A percentile compares a stretch with the other conserved stretches of the same genome.
Evolutionary conservation across 2,329 filamentous ascomycete species (phyloP).

Genomic region (Colletotrichum sp.): DNA sequence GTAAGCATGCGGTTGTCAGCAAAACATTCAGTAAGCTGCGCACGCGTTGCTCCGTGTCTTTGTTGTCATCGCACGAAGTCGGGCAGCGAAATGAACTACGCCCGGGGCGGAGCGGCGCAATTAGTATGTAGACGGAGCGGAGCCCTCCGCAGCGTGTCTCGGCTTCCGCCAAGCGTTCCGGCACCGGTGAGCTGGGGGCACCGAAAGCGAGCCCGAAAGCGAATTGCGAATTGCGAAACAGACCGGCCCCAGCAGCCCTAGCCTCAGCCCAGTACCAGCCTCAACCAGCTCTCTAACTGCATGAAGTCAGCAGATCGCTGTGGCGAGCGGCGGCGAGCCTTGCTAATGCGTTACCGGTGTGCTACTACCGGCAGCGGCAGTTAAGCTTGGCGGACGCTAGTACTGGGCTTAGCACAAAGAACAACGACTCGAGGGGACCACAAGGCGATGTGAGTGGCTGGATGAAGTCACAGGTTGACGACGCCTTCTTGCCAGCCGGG

Average conservation of each 20-base stretch:
- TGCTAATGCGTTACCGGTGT: not conserved
- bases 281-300: not conserved
- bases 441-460: not conserved
- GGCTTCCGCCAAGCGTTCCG: not conserved
- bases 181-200: not conserved
- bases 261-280: not conserved
- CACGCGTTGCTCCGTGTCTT: not conserved
- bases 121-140: not conserved
- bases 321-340: not conserved
- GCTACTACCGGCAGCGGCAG: not conserved
- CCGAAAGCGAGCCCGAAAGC: slow-evolving; percentile 12
- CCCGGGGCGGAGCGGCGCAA: not conserved
- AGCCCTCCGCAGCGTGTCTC: not conserved
- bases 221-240: not conserved
- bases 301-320: not conserved
- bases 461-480: not conserved
- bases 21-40: not conserved
- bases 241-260: not conserved
- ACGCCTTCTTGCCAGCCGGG: not conserved
- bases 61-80: not conserved
- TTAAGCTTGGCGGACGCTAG: not conserved
- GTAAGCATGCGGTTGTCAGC: not conserved
- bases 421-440: too few relatives aligned
- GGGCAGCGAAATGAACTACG: not conserved
- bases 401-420: not conserved